These are phyloP conservation scores for Entomortierella lignicola DNA, from an alignment of 192 early-diverging fungal species.

Conservation along the genomic window DNA sequence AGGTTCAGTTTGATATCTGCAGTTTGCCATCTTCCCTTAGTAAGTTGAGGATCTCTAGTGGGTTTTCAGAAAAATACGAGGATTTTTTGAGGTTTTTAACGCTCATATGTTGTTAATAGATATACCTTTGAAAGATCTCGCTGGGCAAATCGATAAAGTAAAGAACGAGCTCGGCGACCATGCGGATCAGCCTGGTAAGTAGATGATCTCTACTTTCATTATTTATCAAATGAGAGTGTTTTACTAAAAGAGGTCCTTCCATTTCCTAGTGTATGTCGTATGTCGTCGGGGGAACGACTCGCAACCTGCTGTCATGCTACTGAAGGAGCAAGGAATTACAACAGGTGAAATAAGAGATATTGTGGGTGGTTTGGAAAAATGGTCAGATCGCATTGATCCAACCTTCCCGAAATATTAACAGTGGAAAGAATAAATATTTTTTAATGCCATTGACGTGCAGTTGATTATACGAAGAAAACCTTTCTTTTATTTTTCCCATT, in stretches of 20 bases:
- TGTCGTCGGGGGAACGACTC: constrained; percentile 94
- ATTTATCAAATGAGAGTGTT: neutral
- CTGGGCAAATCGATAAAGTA: constrained; percentile 55
- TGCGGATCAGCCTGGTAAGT: constrained; percentile 15
- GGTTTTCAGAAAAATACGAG: too few species aligned
- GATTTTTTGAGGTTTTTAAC: neutral
- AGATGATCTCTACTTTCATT: neutral
- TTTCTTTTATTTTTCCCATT: too few species aligned
- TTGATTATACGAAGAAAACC: too few species aligned
- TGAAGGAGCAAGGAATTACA: constrained; percentile 74
- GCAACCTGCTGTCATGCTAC: constrained; percentile 83
- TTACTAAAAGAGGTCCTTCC: neutral
- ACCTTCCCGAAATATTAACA: constrained; percentile 85
- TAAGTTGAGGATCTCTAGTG: constrained; percentile 18
- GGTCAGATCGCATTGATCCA: constrained; percentile 80
- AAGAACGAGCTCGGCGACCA: constrained; percentile 22
- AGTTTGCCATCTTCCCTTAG: constrained; percentile 74
- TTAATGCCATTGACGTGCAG: too few species aligned
- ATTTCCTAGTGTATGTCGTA: constrained; percentile 74
- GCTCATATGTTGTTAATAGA: constrained; percentile 44
- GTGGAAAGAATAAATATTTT: too few species aligned
- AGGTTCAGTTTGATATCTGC: constrained; percentile 87
- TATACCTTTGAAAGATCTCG: constrained; percentile 68
- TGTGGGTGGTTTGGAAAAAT: constrained; percentile 81
- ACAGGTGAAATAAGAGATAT: constrained; percentile 76